Base-by-base conservation (phyloP, 176 grass and related monocot species). In the Urochloa ruziziensis region DNA sequence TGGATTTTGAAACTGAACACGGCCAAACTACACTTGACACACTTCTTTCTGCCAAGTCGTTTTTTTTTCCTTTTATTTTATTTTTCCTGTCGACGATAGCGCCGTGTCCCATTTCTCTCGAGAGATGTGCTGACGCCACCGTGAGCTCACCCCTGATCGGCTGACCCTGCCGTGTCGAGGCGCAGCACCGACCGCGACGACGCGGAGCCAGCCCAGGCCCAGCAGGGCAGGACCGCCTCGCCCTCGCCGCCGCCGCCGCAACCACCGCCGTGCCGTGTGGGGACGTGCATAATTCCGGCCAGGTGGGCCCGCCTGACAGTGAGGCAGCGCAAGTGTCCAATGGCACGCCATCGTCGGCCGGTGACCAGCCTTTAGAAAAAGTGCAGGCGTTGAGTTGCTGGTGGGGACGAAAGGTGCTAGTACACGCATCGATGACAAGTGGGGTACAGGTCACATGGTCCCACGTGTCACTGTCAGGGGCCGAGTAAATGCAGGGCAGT, bases 371-470 rank as follows among this genome's bases (percentile, higher is more conserved):
- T 34, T 11, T 23, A 59, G 35, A 59, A 82, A 82, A 82, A 33
- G 21, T 15, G 14, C 11, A 15, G 13, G 68, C 18, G 7, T 10
- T 28, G 6, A 27, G 60, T 34, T 36, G 47, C 61, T 49, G 37
- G 52, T 30, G 32, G 18, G 21, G 30, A n/a, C 12, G 59, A 3
- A 0, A 16, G 18, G 42, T 14, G 24, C 5, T 4, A 15, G 1
- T n/a, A 9, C 39, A 12, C 1, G 14, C 16, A 1, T 51, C 21
- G 1, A 28, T 83, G 80, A 48, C 54, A 48, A 2, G 40, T 82
- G 37, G 80, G 66, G 28, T 10, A 3, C 0, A 0, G 0, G 0
- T 2, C 2, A 0, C 0, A n/a, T 4, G 18, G 80, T 0, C 68
- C 80, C 40, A 51, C 14, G 0, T 62, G 28, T 83, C 56, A 73